A percentile compares a stretch with the other conserved stretches of the same genome.
Evolutionary conservation across 768 basidiomycete species (phyloP).

Genomic region (Podaxis carcinomalis): DNA sequence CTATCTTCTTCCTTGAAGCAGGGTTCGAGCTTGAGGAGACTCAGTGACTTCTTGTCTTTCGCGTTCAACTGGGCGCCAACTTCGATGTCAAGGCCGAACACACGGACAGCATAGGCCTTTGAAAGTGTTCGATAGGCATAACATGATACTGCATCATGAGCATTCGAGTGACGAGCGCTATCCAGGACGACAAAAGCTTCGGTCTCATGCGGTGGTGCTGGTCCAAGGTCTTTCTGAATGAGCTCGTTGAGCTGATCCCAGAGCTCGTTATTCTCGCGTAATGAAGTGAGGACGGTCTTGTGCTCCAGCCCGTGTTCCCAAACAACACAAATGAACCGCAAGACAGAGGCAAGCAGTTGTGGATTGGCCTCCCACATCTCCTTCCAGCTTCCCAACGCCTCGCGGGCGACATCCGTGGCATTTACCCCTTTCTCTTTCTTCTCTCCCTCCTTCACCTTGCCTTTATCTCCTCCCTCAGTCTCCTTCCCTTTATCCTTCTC

Average conservation of each 20-base stretch:
- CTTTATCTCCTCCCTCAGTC: conserved; percentile 23
- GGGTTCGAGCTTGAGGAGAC: conserved; percentile 53
- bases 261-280: conserved; percentile 55
- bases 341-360: conserved; percentile 63
- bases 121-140: conserved; percentile 67
- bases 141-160: conserved; percentile 56
- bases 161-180: conserved; percentile 45
- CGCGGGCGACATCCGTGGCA: conserved; percentile 64
- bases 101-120: conserved; percentile 72
- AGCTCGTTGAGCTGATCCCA: conserved; percentile 70
- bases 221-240: conserved; percentile 66
- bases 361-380: conserved; percentile 77
- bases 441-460: conserved; percentile 33
- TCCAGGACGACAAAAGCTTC: conserved; percentile 44
- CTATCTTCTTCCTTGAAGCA: conserved; percentile 60
- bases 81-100: conserved; percentile 73
- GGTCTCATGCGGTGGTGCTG: conserved; percentile 63
- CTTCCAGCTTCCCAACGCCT: conserved; percentile 66
- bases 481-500: conserved; percentile 30
- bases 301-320: conserved; percentile 83
- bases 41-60: conserved; percentile 48
- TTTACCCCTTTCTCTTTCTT: conserved; percentile 39
- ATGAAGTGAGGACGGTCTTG: conserved; percentile 47
- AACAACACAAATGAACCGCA: conserved; percentile 72
- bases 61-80: conserved; percentile 56